Conservation (phyloP, 768 basidiomycete species). For the Leccinellum luteum region DNA sequence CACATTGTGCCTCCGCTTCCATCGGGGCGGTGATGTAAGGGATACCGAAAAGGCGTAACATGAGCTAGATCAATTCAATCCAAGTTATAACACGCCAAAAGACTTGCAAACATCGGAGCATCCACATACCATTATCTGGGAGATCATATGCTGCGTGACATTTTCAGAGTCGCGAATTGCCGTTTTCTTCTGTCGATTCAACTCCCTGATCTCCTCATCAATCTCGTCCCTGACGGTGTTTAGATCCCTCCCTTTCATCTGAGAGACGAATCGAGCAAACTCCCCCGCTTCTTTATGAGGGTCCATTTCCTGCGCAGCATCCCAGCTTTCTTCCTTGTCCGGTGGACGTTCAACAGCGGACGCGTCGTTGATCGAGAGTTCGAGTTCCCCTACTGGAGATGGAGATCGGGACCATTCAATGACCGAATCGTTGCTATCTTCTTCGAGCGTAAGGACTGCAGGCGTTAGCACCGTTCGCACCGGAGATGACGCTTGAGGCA, state of each 20-base stretch:
- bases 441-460: constrained; percentile 7
- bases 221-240: constrained; percentile 84
- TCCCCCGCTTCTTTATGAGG: constrained; percentile 77
- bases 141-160: constrained; percentile 91
- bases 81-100: not conserved
- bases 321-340: constrained; percentile 53
- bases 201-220: constrained; percentile 80
- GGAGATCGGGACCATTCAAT: constrained; percentile 41
- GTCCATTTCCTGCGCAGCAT: constrained; percentile 86
- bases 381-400: constrained; percentile 27
- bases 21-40: constrained; percentile 98
- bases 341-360: constrained; percentile 23
- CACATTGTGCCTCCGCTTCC: constrained; percentile 99
- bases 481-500: constrained; percentile 12
- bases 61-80: constrained; percentile 52
- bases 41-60: constrained; percentile 93
- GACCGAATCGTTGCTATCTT: constrained; percentile 24
- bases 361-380: not conserved
- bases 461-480: constrained; percentile 1
- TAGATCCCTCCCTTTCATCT: constrained; percentile 84
- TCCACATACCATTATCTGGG: constrained; percentile 66
- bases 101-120: not conserved
- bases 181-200: constrained; percentile 82
- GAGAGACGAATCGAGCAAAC: constrained; percentile 89
- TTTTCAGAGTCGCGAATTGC: constrained; percentile 95